These are phyloP conservation scores for Xylariaceae sp. DNA, from an alignment of 2,329 filamentous ascomycete genomes.

Conservation along the genomic window DNA sequence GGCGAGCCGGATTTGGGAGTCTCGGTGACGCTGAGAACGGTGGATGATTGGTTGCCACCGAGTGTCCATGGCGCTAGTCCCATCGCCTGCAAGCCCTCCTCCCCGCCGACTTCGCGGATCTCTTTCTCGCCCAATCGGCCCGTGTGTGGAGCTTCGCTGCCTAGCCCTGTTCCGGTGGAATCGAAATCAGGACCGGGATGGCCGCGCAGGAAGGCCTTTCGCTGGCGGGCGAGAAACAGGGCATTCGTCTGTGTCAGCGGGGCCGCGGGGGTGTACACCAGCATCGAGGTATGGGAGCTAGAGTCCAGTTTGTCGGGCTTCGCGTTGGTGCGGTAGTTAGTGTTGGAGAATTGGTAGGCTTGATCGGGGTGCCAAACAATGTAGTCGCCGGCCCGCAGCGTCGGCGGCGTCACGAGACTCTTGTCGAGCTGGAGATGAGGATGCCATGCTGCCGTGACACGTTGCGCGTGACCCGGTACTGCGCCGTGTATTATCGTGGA, in stretches of 20 bases:
- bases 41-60: too few relatives aligned
- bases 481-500: conserved; percentile 65
- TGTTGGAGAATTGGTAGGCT: conserved; percentile 58
- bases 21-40: too few relatives aligned
- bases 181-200: conserved; percentile 64
- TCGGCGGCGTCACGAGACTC: conserved; percentile 62
- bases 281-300: conserved; percentile 49
- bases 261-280: conserved; percentile 62
- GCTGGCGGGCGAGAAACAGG: conserved; percentile 62
- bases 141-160: conserved; percentile 58
- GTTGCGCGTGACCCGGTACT: conserved; percentile 64
- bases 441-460: conserved; percentile 64
- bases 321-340: conserved; percentile 43
- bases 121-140: conserved; percentile 57
- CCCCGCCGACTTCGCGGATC: conserved; percentile 58
- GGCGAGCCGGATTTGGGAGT: conserved; percentile 29
- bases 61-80: conserved; percentile 60
- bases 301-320: neutral
- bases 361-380: conserved; percentile 66
- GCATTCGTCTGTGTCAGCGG: conserved; percentile 65
- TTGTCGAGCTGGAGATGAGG: conserved; percentile 60
- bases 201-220: conserved; percentile 62
- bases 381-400: conserved; percentile 62
- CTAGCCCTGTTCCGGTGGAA: conserved; percentile 57
- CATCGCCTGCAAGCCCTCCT: conserved; percentile 62